These are phyloP conservation scores for Secale cereale DNA, from an alignment of 176 grass and related monocot genomes.

Conservation along the genomic window DNA sequence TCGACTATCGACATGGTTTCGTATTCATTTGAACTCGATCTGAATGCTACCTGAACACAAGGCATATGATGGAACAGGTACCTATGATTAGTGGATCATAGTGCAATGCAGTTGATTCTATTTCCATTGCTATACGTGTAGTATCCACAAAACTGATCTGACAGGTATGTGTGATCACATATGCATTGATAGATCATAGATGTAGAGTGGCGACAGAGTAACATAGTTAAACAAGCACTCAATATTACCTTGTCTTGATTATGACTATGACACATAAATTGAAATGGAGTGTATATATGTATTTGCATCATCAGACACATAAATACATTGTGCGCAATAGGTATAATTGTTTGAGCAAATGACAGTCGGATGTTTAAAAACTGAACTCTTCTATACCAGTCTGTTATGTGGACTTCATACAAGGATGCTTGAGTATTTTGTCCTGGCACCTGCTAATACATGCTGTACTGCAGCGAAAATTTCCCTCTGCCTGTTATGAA, in stretches of 20 bases:
- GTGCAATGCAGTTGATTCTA: neutral
- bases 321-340: neutral
- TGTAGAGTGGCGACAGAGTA: neutral
- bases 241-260: neutral
- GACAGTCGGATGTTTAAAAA: neutral
- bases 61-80: neutral
- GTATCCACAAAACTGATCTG: neutral
- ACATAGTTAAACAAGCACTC: neutral
- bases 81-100: neutral
- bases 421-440: neutral
- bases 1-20: neutral
- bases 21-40: neutral
- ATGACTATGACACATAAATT: neutral
- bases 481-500: neutral
- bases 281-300: neutral
- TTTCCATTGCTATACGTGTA: neutral
- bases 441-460: neutral
- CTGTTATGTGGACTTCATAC: neutral
- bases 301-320: neutral
- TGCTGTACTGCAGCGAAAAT: neutral
- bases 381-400: neutral
- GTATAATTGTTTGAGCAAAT: neutral
- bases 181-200: neutral
- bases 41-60: neutral
- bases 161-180: neutral